phyloP scores from a whole-genome alignment of 805 yeast species.

The Sugiyamaella boreocaroliniensis region DNA sequence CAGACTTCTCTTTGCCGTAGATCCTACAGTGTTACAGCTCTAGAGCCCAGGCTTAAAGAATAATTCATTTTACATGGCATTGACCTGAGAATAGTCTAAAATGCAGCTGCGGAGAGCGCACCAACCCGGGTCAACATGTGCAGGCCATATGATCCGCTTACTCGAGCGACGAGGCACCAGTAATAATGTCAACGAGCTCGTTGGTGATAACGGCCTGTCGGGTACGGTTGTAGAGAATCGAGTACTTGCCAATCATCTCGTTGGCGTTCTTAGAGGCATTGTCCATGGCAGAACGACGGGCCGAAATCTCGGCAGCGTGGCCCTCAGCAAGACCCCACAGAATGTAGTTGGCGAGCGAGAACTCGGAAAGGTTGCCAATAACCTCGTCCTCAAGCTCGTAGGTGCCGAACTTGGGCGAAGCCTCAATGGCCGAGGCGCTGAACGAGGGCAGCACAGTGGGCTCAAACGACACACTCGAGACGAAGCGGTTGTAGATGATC shows the following conservation, averaged over 20 bases:
- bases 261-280: slow-evolving; percentile 99
- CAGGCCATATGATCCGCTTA: slow-evolving; percentile 32
- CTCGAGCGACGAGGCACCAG: slow-evolving; percentile 99
- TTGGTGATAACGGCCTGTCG: slow-evolving; percentile 99
- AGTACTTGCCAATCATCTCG: slow-evolving; percentile 94
- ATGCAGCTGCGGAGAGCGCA: too few relatives aligned
- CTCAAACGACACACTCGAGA: slow-evolving; percentile 83
- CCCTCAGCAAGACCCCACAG: slow-evolving; percentile 94
- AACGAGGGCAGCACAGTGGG: slow-evolving; percentile 64
- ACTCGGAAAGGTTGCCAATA: slow-evolving; percentile 55
- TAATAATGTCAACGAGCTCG: slow-evolving; percentile 98
- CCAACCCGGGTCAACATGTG: too few relatives aligned
- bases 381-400: slow-evolving; percentile 69
- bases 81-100: background rate
- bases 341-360: slow-evolving; percentile 83
- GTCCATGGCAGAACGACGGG: slow-evolving; percentile 99
- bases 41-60: too few relatives aligned
- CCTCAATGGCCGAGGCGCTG: slow-evolving; percentile 64
- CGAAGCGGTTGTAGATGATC: slow-evolving; percentile 80
- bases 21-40: too few relatives aligned
- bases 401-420: slow-evolving; percentile 77
- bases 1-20: too few relatives aligned
- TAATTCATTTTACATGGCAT: background rate
- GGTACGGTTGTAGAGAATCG: slow-evolving; percentile 98
- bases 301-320: slow-evolving; percentile 94